phyloP scores from a whole-genome alignment of 2,329 filamentous ascomycete species.

The Colletotrichum incanum region DNA sequence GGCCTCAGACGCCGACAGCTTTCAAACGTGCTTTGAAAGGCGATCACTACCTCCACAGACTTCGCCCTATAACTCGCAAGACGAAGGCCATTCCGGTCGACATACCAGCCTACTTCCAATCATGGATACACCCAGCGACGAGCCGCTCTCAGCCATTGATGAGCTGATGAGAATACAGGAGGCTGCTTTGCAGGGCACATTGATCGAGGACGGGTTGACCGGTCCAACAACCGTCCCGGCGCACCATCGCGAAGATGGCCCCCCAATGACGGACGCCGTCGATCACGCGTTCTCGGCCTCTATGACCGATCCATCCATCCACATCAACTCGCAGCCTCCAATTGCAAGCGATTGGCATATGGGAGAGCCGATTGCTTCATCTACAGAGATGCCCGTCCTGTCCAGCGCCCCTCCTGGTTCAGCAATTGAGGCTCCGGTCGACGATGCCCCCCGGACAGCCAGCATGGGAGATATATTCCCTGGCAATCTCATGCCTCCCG shows the following conservation, averaged over 20 bases:
- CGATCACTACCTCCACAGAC: conserved; percentile 7
- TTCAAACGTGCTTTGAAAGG: conserved; percentile 24
- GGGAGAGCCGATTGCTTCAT: conserved; percentile 22
- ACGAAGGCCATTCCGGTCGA: background rate
- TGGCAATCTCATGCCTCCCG: conserved; percentile 45
- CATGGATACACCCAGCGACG: conserved; percentile 27
- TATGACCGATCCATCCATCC: conserved; percentile 21
- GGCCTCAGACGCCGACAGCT: conserved; percentile 21
- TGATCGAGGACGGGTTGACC: conserved; percentile 7
- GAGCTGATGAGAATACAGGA: conserved; percentile 38
- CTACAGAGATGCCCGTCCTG: conserved; percentile 32
- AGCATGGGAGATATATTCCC: conserved; percentile 42
- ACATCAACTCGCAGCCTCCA: conserved; percentile 38
- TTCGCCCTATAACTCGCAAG: background rate
- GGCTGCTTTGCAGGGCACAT: conserved; percentile 22
- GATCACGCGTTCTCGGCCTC: conserved; percentile 19
- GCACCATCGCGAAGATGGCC: conserved; percentile 14
- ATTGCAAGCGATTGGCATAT: conserved; percentile 21
- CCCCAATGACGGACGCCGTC: background rate
- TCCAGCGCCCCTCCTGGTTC: conserved; percentile 17
- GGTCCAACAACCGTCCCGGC: conserved; percentile 6
- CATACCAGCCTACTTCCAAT: background rate
- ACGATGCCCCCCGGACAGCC: conserved; percentile 28
- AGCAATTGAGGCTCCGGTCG: background rate
- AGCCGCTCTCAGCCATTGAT: conserved; percentile 39